Base-by-base conservation (phyloP, 768 basidiomycete species). In the Rhodosporidiobolus sp. region DNA sequence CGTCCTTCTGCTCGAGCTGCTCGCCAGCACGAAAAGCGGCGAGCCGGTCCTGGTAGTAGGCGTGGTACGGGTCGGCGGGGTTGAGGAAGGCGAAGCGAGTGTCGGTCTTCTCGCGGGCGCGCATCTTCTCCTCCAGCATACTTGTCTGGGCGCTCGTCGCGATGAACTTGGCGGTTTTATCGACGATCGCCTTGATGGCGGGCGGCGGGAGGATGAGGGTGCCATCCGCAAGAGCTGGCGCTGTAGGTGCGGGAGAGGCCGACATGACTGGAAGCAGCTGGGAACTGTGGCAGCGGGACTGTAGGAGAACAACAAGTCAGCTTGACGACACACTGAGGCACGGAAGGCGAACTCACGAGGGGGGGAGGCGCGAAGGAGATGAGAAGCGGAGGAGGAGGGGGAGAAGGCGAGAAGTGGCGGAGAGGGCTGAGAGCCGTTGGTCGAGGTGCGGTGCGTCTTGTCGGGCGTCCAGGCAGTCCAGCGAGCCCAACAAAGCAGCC, bases 61-160 rank as follows among this genome's bases (percentile, higher is more conserved):
- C 91, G 88, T 98, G 92, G 84, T 96, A 99, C 76, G 96, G 92
- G 85, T 99, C 96, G 60, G 87, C 87, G 73, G 92, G 89, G 84
- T 95, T 95, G 81, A 99, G 87, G 85, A 99, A 99, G 69, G 95
- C 93, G 85, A 98, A 99, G 83, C 96, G 95, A 68, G 94, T 92
- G 84, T 98, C 95, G 76, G 88, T 86, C 83, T 93, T 91, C 82
- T 94, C 94, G 78, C 91, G 90, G 83, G 97, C 94, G 78, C 94
- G 88, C 81, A 99, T 93, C 52, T 95, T 94, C 80, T 94, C 92
- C 83, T 98, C 95, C 79, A 99, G 94, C 77, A 90, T 88, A 17
- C 88, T 87, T 12, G 94, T 93, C 38, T 43, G 38, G 38, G 7
- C 14, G 38, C 8, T 7, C 38, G 38, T 14, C 38, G 38, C 38